phyloP scores from a whole-genome alignment of 805 yeast species.

The Jamesozyma gamospora region DNA sequence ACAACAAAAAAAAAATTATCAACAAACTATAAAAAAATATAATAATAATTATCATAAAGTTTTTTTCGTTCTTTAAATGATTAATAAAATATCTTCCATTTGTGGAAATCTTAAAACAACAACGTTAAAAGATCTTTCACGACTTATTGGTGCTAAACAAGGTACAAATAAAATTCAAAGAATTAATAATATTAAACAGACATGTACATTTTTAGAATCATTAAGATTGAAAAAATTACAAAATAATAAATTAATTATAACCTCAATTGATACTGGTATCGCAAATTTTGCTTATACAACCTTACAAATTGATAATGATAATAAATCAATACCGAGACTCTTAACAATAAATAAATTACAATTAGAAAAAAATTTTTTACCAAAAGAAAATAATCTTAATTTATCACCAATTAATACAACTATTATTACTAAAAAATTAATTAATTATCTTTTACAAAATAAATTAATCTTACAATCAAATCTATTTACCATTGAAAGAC shows the following conservation, averaged over 20 bases:
- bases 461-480: constrained; percentile 24
- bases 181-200: constrained; percentile 9
- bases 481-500: constrained; percentile 44
- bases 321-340: constrained; percentile 6
- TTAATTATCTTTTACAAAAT: neutral
- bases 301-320: constrained; percentile 19
- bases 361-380: constrained; percentile 13
- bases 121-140: constrained; percentile 14
- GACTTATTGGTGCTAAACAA: constrained; percentile 14
- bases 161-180: constrained; percentile 15
- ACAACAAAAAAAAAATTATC: no score
- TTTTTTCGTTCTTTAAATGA: no score
- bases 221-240: constrained; percentile 1
- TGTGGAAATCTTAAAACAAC: neutral
- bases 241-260: constrained; percentile 11
- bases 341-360: constrained; percentile 31
- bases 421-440: constrained; percentile 9
- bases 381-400: neutral
- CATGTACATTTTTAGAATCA: constrained; percentile 8
- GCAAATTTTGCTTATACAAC: constrained; percentile 29
- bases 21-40: no score
- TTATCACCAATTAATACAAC: constrained; percentile 18
- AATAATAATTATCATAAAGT: no score
- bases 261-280: constrained; percentile 33
- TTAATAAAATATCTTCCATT: no score